Evolutionary conservation across 2,329 filamentous ascomycete species (phyloP).

Genomic region (Achaetomium macrosporum): DNA sequence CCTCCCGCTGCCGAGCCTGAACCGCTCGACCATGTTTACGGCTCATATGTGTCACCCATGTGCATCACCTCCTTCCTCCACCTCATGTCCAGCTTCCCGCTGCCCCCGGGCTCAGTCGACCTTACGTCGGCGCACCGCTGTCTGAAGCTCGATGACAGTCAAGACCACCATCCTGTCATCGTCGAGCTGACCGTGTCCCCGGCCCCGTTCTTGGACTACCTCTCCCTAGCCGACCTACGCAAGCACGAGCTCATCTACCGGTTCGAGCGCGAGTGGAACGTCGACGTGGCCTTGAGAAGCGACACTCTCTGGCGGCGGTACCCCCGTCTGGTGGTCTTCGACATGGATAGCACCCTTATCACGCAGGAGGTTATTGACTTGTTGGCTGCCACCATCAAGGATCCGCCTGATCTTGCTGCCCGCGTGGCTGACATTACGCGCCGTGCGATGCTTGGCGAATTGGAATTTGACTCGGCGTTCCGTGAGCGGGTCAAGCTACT

Average conservation of each 20-base stretch:
- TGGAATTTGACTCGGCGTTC: conserved; percentile 84
- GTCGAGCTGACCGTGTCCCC: conserved; percentile 62
- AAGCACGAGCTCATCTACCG: conserved; percentile 76
- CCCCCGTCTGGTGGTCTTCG: conserved; percentile 86
- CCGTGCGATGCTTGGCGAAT: conserved; percentile 90
- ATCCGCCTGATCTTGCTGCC: conserved; percentile 66
- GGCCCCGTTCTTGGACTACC: conserved; percentile 54
- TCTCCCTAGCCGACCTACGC: conserved; percentile 63
- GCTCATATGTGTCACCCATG: conserved; percentile 58
- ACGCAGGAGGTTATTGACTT: conserved; percentile 97
- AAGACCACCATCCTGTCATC: conserved; percentile 49
- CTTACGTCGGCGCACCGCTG: conserved; percentile 58
- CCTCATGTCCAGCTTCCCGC: conserved; percentile 58
- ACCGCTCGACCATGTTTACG: conserved; percentile 59
- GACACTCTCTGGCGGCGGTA: conserved; percentile 71
- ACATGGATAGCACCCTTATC: conserved; percentile 98
- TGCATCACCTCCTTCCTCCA: conserved; percentile 62
- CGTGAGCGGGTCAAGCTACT: conserved; percentile 74
- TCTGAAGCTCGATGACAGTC: conserved; percentile 47
- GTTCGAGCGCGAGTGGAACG: conserved; percentile 85
- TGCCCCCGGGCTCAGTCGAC: conserved; percentile 45
- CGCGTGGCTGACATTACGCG: conserved; percentile 85
- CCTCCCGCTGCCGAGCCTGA: conserved; percentile 51
- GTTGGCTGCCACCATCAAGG: conserved; percentile 70
- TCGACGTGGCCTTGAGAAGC: conserved; percentile 72